Percentiles rank a stretch among this genome's conserved stretches.
These are phyloP conservation scores for Russula griseocarnosa DNA, from an alignment of 768 basidiomycete species.

Conservation along the genomic window DNA sequence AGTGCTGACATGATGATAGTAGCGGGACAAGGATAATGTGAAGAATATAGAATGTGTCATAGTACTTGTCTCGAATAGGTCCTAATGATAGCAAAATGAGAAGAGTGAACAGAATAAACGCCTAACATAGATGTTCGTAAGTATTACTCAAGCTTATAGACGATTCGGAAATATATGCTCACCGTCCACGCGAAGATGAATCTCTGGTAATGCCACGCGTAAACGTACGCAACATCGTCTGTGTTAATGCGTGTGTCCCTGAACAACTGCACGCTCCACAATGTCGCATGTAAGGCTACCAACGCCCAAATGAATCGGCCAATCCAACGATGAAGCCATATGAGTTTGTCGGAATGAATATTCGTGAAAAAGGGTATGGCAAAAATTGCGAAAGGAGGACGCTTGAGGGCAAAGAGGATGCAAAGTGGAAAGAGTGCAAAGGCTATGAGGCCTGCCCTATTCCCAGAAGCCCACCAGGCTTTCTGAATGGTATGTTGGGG, in stretches of 20 bases:
- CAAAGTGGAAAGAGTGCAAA: conserved; percentile 71
- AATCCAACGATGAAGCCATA: conserved; percentile 65
- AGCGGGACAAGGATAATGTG: conserved; percentile 61
- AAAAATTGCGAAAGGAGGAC: conserved; percentile 67
- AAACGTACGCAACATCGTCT: conserved; percentile 43
- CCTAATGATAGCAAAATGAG: conserved; percentile 50
- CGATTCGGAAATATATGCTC: conserved; percentile 29
- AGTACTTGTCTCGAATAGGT: conserved; percentile 49
- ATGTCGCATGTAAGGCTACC: conserved; percentile 52
- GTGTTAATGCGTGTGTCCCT: conserved; percentile 46
- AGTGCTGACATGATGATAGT: conserved; percentile 58
- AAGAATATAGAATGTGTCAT: conserved; percentile 61
- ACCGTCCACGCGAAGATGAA: conserved; percentile 64
- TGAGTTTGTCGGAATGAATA: conserved; percentile 72
- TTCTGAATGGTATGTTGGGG: conserved; percentile 60
- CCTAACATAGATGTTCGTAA: conserved; percentile 38
- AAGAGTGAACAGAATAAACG: conserved; percentile 51
- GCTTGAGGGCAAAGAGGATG: conserved; percentile 66
- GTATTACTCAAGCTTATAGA: not conserved
- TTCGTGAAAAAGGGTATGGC: conserved; percentile 58
- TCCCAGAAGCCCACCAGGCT: conserved; percentile 68
- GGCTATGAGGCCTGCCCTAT: conserved; percentile 61
- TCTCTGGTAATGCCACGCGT: conserved; percentile 55
- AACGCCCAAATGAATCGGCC: conserved; percentile 68
- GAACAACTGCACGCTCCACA: conserved; percentile 67